Conservation (phyloP, 805 yeast species). For the Ogataea glucozyma region DNA sequence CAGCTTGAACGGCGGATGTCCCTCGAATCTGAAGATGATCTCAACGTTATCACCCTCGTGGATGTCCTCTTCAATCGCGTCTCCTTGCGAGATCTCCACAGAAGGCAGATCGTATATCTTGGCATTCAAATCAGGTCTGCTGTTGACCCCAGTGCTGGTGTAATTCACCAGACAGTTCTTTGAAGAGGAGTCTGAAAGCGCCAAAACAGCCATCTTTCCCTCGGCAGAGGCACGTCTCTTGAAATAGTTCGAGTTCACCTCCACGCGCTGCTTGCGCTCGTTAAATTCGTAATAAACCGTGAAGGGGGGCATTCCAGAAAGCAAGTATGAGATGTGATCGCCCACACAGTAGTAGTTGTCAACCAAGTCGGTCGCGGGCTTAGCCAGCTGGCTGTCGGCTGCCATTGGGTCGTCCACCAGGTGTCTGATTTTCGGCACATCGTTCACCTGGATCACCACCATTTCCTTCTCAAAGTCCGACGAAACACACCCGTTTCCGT, state of each 20-base stretch:
- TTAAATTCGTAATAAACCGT: constrained; percentile 73
- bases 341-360: constrained; percentile 80
- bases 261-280: constrained; percentile 56
- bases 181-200: constrained; percentile 71
- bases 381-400: constrained; percentile 21
- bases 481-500: constrained; percentile 68
- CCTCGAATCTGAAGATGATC: constrained; percentile 76
- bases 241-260: constrained; percentile 39
- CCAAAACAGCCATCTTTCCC: constrained; percentile 68
- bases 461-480: constrained; percentile 40
- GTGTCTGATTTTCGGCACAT: constrained; percentile 66
- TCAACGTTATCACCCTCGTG: constrained; percentile 96
- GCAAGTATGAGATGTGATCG: constrained; percentile 74
- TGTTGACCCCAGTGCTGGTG: constrained; percentile 32
- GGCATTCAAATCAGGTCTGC: constrained; percentile 33
- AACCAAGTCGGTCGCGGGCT: constrained; percentile 9
- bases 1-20: constrained; percentile 87
- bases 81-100: constrained; percentile 84
- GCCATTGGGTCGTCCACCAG: constrained; percentile 37
- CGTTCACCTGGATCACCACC: constrained; percentile 61
- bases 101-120: constrained; percentile 57
- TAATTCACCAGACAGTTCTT: constrained; percentile 70
- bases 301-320: constrained; percentile 82
- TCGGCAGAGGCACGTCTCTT: constrained; percentile 77
- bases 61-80: constrained; percentile 70